Evolutionary conservation across 1,139 yeast genomes (phyloP).

Genomic region (Arxiozyma heterogenica): DNA sequence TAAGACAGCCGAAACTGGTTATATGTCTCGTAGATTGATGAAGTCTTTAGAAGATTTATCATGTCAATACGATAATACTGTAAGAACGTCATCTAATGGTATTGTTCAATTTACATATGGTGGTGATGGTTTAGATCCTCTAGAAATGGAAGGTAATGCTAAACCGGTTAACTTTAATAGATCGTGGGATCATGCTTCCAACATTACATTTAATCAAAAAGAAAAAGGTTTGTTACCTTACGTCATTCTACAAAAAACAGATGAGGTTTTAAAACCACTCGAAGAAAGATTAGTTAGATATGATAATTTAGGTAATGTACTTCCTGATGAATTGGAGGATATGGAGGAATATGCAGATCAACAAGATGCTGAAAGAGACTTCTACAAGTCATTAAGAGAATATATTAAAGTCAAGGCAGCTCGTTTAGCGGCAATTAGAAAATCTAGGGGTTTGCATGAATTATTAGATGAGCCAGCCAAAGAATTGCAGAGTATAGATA

Average conservation of each 20-base stretch:
- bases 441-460: slow-evolving; percentile 41
- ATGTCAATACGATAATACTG: slow-evolving; percentile 87
- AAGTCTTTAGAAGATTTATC: slow-evolving; percentile 94
- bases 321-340: slow-evolving; percentile 37
- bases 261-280: slow-evolving; percentile 50
- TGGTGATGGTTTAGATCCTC: slow-evolving; percentile 97
- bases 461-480: slow-evolving; percentile 39
- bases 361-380: slow-evolving; percentile 75
- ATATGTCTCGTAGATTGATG: slow-evolving; percentile 98
- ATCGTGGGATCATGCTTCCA: slow-evolving; percentile 89
- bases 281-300: slow-evolving; percentile 52
- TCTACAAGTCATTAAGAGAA: slow-evolving; percentile 63
- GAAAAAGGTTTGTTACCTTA: slow-evolving; percentile 63
- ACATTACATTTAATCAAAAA: slow-evolving; percentile 52
- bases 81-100: slow-evolving; percentile 89
- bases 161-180: slow-evolving; percentile 86
- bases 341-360: slow-evolving; percentile 64
- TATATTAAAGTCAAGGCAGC: slow-evolving; percentile 52
- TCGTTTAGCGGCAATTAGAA: slow-evolving; percentile 49
- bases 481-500: slow-evolving; percentile 37
- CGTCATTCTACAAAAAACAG: slow-evolving; percentile 49
- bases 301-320: slow-evolving; percentile 63
- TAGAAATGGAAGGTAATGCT: slow-evolving; percentile 99
- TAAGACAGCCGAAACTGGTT: slow-evolving; percentile 98
- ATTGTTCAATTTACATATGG: slow-evolving; percentile 97